phyloP scores from a whole-genome alignment of 306 rosid genomes.

The Neltuma alba region DNA sequence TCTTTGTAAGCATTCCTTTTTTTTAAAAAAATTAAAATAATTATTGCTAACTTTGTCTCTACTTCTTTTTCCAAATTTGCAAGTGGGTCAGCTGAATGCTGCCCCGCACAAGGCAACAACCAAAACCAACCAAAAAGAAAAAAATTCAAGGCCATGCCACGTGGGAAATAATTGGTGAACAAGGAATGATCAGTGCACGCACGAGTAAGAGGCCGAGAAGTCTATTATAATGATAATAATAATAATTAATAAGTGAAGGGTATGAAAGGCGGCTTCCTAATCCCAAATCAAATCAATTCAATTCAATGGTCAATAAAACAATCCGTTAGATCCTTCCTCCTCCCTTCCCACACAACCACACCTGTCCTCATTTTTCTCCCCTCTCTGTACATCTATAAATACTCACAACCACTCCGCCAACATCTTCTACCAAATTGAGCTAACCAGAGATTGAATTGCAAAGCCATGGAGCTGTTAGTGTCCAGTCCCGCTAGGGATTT shows the following conservation, averaged over 20 bases:
- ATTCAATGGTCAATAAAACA: conserved; percentile 45
- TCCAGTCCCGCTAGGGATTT: conserved; percentile 55
- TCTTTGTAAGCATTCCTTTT: no score
- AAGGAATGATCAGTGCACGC: not conserved
- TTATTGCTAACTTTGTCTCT: no score
- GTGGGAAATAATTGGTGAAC: conserved; percentile 13
- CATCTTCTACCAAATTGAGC: conserved; percentile 21
- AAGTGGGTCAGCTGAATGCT: not conserved
- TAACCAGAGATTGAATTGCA: not conserved
- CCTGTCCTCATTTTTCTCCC: not conserved
- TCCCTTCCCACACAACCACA: conserved; percentile 35
- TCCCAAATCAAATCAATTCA: conserved; percentile 3
- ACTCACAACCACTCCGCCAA: not conserved
- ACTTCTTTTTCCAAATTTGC: not conserved
- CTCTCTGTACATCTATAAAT: conserved; percentile 20
- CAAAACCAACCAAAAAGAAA: not conserved
- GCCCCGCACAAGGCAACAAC: not conserved
- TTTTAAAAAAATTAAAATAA: no score
- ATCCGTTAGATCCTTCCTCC: conserved; percentile 29
- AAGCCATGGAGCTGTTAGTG: conserved; percentile 65
- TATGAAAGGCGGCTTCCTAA: conserved; percentile 45
- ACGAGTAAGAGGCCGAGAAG: not conserved
- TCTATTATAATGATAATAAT: no score
- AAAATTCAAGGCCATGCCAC: conserved; percentile 24
- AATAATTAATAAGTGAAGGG: conserved; percentile 13